A percentile compares a stretch with the other conserved stretches of the same genome.
phyloP scores from a whole-genome alignment of 2,329 filamentous ascomycete genomes.

The Arthrobotrys sphaeroides region DNA sequence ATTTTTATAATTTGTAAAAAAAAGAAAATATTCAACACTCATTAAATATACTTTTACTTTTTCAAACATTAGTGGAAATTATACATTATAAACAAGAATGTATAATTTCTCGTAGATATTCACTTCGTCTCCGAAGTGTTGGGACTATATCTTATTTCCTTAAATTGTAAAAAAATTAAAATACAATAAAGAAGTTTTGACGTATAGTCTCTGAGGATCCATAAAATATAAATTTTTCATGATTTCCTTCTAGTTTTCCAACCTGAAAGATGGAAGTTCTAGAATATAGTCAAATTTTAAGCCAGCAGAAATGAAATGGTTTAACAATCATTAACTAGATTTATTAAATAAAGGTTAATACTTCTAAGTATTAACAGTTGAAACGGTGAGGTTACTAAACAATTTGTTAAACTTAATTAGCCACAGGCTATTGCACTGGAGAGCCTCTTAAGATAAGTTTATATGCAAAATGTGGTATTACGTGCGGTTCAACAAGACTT shows the following conservation, averaged over 20 bases:
- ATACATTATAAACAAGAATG: background rate
- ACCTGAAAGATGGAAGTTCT: background rate
- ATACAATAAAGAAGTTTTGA: slow-evolving; percentile 27
- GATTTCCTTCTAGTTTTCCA: background rate
- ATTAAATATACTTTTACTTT: slow-evolving; percentile 11
- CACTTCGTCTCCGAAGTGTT: background rate
- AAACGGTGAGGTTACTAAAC: too few species aligned
- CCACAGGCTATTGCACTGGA: background rate
- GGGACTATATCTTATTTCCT: background rate
- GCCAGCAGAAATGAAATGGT: slow-evolving; percentile 1
- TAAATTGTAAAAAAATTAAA: slow-evolving; percentile 17
- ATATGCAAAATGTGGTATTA: slow-evolving; percentile 16
- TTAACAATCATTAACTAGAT: background rate
- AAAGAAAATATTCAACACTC: too few species aligned
- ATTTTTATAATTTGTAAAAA: too few species aligned
- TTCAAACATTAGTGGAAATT: too few species aligned
- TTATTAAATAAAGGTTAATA: too few species aligned
- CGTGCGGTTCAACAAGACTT: background rate
- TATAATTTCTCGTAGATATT: slow-evolving; percentile 2
- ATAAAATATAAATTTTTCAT: background rate
- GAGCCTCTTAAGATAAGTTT: background rate
- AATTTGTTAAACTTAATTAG: background rate
- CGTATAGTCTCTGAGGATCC: slow-evolving; percentile 14
- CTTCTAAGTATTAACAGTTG: too few species aligned
- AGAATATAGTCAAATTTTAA: slow-evolving; percentile 6